Evolutionary conservation across 2,329 filamentous ascomycete genomes (phyloP).

Genomic region (Aspergillus latus): DNA sequence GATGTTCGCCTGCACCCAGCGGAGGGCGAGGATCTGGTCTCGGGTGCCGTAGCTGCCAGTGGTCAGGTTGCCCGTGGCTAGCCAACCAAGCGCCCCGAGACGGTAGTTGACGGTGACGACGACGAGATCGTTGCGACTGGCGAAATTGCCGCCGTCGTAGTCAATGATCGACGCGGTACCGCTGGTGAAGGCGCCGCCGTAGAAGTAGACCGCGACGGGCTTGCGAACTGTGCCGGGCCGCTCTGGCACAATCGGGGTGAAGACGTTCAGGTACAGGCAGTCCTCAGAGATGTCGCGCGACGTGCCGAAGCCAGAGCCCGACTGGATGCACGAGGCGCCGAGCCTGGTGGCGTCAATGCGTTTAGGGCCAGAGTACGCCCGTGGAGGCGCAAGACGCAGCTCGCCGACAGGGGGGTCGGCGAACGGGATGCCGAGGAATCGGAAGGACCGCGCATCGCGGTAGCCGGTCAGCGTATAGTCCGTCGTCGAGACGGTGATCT

Average conservation of each 20-base stretch:
- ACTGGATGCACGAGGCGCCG: conserved; percentile 24
- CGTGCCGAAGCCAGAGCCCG: conserved; percentile 10
- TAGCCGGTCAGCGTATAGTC: conserved; percentile 27
- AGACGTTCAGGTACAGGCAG: conserved; percentile 39
- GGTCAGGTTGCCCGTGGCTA: conserved; percentile 35
- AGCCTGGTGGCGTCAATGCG: conserved; percentile 32
- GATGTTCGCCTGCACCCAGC: conserved; percentile 29
- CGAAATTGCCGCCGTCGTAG: conserved; percentile 39
- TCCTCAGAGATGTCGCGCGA: conserved; percentile 31
- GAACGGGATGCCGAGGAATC: conserved; percentile 51
- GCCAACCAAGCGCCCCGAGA: conserved; percentile 34
- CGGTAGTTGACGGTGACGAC: conserved; percentile 39
- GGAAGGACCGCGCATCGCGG: conserved; percentile 31
- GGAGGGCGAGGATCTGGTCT: conserved; percentile 35
- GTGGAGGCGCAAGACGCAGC: conserved; percentile 44
- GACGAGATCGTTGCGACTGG: conserved; percentile 37
- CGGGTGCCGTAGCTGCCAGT: conserved; percentile 32
- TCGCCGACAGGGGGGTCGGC: conserved; percentile 47
- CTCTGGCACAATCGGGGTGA: conserved; percentile 31
- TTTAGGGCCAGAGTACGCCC: conserved; percentile 25
- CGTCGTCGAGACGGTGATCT: conserved; percentile 17
- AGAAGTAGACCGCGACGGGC: conserved; percentile 35
- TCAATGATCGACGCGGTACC: conserved; percentile 27
- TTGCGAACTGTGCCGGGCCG: not conserved
- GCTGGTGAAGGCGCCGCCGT: conserved; percentile 32